Evolutionary conservation across 106 monocot species (phyloP).

Genomic region (Acorus gramineus): DNA sequence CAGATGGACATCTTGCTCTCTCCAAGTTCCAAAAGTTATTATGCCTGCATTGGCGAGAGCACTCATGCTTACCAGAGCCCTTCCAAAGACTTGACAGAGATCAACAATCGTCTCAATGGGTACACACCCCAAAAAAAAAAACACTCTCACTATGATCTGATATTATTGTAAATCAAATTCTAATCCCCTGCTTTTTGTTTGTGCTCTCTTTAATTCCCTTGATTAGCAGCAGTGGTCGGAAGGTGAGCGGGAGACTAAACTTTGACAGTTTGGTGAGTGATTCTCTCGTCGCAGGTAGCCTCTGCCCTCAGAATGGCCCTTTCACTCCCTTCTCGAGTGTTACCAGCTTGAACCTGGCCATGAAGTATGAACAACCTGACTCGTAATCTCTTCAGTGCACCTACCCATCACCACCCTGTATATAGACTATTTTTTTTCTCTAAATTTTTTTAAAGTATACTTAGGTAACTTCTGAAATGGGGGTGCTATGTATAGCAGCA

Average conservation of each 20-base stretch:
- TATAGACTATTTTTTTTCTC: no score
- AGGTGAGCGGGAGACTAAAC: slow-evolving; percentile 51
- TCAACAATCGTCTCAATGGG: slow-evolving; percentile 81
- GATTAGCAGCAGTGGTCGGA: slow-evolving; percentile 40
- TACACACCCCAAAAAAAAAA: slow-evolving; percentile 1
- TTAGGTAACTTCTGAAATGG: no score
- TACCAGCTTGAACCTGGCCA: slow-evolving; percentile 2
- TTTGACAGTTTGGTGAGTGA: slow-evolving; percentile 66
- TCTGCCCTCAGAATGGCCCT: slow-evolving; percentile 44
- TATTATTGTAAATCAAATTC: not conserved
- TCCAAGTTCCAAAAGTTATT: slow-evolving; percentile 95
- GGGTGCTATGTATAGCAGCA: no score
- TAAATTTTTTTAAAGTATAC: no score
- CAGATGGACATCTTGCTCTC: slow-evolving; percentile 87
- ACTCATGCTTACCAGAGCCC: slow-evolving; percentile 96
- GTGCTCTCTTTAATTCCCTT: not conserved
- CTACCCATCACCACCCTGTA: no score
- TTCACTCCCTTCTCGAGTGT: slow-evolving; percentile 16
- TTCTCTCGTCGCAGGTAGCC: slow-evolving; percentile 61
- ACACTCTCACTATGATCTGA: no score
- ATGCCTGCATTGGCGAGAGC: slow-evolving; percentile 92
- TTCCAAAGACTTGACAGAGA: slow-evolving; percentile 82
- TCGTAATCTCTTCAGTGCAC: slow-evolving; percentile 1
- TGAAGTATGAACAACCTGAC: slow-evolving; percentile 47
- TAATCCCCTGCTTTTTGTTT: not conserved